Conservation (phyloP, 78 protist species). For the slime mould (Dictyostelium discoideum) region DNA sequence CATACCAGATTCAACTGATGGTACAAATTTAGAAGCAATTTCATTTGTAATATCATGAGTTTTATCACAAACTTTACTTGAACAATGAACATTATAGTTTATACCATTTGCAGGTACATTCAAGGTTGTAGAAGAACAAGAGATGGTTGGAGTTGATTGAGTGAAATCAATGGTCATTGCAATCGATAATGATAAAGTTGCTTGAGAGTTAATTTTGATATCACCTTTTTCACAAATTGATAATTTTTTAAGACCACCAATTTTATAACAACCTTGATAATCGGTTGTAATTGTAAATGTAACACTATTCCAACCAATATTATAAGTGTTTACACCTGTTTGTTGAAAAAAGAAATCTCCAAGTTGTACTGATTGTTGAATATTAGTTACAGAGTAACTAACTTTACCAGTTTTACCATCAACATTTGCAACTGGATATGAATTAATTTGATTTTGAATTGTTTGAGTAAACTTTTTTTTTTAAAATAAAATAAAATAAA, state of each 20-base stretch:
- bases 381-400: not conserved
- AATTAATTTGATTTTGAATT: not conserved
- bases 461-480: not conserved
- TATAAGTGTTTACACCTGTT: not conserved
- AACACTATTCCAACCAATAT: constrained; percentile 4
- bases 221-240: constrained; percentile 43
- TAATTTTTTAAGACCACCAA: not conserved
- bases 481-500: too few species aligned
- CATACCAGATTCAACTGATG: not conserved
- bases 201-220: not conserved
- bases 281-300: constrained; percentile 7
- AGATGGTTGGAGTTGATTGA: not conserved
- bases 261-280: constrained; percentile 23
- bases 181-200: not conserved
- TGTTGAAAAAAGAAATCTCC: not conserved
- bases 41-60: constrained; percentile 33
- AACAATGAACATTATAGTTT: constrained; percentile 8
- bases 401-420: not conserved
- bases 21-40: constrained; percentile 8
- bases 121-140: not conserved
- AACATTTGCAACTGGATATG: not conserved
- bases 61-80: constrained; percentile 25
- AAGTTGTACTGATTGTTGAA: not conserved
- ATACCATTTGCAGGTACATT: constrained; percentile 27
- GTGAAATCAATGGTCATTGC: not conserved